Conservation (phyloP, 768 basidiomycete genomes). For the Kwoniella heveanensis region DNA sequence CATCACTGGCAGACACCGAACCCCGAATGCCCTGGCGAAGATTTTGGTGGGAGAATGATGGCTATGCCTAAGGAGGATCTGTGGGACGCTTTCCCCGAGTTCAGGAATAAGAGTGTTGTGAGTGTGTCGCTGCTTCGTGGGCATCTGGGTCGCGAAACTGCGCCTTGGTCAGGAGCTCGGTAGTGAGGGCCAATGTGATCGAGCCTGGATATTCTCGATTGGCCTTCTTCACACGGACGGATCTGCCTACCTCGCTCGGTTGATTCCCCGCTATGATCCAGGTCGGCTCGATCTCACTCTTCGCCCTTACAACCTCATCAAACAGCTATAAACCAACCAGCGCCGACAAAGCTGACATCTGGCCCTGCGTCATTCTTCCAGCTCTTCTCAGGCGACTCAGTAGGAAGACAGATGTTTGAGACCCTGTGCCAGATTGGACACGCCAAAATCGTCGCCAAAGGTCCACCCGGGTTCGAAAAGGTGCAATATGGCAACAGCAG, state of each 20-base stretch:
- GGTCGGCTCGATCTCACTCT: no score
- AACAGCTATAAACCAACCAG: no score
- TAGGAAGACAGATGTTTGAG: constrained; percentile 3
- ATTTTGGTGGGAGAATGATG: constrained; percentile 1
- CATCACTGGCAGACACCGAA: constrained; percentile 3
- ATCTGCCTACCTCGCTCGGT: no score
- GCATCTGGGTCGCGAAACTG: no score
- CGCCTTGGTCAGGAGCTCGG: no score
- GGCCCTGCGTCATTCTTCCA: not conserved
- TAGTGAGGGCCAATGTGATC: no score
- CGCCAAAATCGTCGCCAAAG: not conserved
- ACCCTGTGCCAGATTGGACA: not conserved
- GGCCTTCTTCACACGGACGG: no score
- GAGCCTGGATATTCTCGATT: no score
- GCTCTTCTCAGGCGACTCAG: constrained; percentile 2
- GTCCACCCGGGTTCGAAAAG: constrained; percentile 1
- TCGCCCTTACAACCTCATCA: no score
- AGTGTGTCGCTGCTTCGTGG: no score
- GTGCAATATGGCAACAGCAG: constrained; percentile 6
- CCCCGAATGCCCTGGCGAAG: constrained; percentile 1
- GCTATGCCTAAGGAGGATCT: not conserved
- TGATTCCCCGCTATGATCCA: no score
- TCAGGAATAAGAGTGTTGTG: constrained; percentile 1
- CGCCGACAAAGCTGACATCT: not conserved
- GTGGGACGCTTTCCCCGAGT: constrained; percentile 5